Conservation (phyloP, 352 stramenopile species). For the Globisporangium orthogonon region DNA sequence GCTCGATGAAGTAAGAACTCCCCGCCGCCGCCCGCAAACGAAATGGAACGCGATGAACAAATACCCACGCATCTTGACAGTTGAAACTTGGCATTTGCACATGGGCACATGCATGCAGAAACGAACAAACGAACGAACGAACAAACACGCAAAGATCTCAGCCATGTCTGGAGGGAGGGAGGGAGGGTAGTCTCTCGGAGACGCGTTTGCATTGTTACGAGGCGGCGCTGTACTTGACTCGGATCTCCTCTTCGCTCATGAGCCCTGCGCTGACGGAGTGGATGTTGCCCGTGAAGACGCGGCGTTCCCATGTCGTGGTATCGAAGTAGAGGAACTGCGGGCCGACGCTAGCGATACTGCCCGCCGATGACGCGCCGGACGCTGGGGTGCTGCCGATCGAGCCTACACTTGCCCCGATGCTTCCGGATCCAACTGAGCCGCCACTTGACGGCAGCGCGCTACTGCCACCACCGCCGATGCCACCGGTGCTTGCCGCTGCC, state of each 20-base stretch:
- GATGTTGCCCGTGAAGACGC: slow-evolving; percentile 91
- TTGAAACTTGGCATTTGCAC: background rate
- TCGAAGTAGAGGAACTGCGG: slow-evolving; percentile 95
- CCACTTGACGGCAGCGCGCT: slow-evolving; percentile 14
- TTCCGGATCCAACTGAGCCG: slow-evolving; percentile 23
- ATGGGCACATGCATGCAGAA: too few species aligned
- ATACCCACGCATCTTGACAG: background rate
- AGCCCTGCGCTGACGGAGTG: slow-evolving; percentile 83
- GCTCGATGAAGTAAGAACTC: background rate
- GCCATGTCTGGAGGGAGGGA: too few species aligned
- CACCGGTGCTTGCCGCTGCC: slow-evolving; percentile 13
- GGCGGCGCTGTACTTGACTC: slow-evolving; percentile 90
- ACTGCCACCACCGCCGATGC: background rate
- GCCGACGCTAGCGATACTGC: slow-evolving; percentile 19
- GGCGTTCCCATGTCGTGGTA: slow-evolving; percentile 92
- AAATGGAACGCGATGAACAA: slow-evolving; percentile 3
- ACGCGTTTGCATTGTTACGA: slow-evolving; percentile 48
- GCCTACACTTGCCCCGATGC: slow-evolving; percentile 36
- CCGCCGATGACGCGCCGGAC: slow-evolving; percentile 10
- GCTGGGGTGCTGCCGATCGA: slow-evolving; percentile 59
- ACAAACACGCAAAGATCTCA: background rate
- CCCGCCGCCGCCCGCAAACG: background rate
- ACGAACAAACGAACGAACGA: background rate
- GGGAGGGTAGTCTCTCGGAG: too few species aligned
- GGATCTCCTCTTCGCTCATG: slow-evolving; percentile 91